Evolutionary conservation across 1,284 basidiomycete genomes (phyloP).

Genomic region (Serendipita sp.): DNA sequence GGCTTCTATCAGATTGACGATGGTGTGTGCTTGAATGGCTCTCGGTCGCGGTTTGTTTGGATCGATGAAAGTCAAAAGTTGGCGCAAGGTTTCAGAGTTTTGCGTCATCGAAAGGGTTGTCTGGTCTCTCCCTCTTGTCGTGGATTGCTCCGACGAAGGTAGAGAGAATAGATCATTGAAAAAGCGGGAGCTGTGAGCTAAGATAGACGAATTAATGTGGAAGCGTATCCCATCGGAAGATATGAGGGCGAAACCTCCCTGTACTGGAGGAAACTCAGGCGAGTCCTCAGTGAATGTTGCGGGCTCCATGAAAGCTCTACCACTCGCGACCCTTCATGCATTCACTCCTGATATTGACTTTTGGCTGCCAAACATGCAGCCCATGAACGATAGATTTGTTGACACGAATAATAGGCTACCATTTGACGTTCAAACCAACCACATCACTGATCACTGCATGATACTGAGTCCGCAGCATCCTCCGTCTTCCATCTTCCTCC

Average conservation of each 20-base stretch:
- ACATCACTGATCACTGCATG: slow-evolving; percentile 80
- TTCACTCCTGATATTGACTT: too few relatives aligned
- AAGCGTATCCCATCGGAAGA: not conserved
- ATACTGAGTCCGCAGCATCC: slow-evolving; percentile 69
- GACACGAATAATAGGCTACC: slow-evolving; percentile 32
- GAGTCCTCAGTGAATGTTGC: not conserved
- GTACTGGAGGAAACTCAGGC: not conserved
- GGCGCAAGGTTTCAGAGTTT: not conserved
- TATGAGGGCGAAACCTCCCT: not conserved
- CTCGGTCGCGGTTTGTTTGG: not conserved
- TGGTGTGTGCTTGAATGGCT: not conserved
- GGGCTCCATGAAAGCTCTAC: not conserved
- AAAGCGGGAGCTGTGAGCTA: slow-evolving; percentile 2
- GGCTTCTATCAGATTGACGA: not conserved
- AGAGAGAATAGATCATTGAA: not conserved
- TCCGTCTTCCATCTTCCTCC: slow-evolving; percentile 27
- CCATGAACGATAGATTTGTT: not conserved
- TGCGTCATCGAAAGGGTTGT: not conserved
- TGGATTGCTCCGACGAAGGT: not conserved
- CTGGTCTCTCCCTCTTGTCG: too few relatives aligned
- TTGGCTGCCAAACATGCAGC: not conserved
- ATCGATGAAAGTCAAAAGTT: not conserved
- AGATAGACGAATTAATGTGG: not conserved
- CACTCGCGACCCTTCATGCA: too few relatives aligned
- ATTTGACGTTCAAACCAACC: slow-evolving; percentile 65